These are phyloP conservation scores for Pleurotus giganteus DNA, from an alignment of 768 basidiomycete species.

Conservation along the genomic window DNA sequence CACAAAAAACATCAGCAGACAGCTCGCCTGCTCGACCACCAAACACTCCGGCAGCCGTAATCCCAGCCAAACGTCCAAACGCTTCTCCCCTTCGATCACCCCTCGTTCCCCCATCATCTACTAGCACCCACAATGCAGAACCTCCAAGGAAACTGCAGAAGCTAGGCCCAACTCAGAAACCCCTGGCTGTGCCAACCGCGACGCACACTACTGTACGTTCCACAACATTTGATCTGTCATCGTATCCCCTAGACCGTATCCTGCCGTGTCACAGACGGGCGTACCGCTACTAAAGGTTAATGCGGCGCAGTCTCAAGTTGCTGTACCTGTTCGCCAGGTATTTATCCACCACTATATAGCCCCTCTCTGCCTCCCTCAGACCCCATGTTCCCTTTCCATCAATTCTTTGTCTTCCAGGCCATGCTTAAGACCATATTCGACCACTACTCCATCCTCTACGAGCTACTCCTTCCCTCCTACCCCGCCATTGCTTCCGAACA, in stretches of 20 bases:
- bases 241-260: neutral
- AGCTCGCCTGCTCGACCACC: slow-evolving; percentile 15
- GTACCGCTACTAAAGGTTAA: slow-evolving; percentile 65
- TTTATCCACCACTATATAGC: slow-evolving; percentile 15
- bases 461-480: slow-evolving; percentile 46
- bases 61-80: slow-evolving; percentile 54
- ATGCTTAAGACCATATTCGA: slow-evolving; percentile 76
- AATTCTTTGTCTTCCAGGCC: slow-evolving; percentile 35
- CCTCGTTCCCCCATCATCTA: slow-evolving; percentile 13
- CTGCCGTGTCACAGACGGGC: slow-evolving; percentile 40
- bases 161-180: slow-evolving; percentile 39
- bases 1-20: slow-evolving; percentile 15
- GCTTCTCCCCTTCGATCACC: slow-evolving; percentile 28
- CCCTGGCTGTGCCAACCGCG: slow-evolving; percentile 40
- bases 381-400: slow-evolving; percentile 11
- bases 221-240: slow-evolving; percentile 9
- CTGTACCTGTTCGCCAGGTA: slow-evolving; percentile 75
- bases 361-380: neutral
- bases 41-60: slow-evolving; percentile 21
- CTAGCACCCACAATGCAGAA: slow-evolving; percentile 30
- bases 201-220: slow-evolving; percentile 33
- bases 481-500: slow-evolving; percentile 73
- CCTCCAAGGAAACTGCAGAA: slow-evolving; percentile 68
- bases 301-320: slow-evolving; percentile 67
- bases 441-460: slow-evolving; percentile 71